Evolutionary conservation across 2,329 filamentous ascomycete genomes (phyloP).

Genomic region (Xylaria sp.): DNA sequence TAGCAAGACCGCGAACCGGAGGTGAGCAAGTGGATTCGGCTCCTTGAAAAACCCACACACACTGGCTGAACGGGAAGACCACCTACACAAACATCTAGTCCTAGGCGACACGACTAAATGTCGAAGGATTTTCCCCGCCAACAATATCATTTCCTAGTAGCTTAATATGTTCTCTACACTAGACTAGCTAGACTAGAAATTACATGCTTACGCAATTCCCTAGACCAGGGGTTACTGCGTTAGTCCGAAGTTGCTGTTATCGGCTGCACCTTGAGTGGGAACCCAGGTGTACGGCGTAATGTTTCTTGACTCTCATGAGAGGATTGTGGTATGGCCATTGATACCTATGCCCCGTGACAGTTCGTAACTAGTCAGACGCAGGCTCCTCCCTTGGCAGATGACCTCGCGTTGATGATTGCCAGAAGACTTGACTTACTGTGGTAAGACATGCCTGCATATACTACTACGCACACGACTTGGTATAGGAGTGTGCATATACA

Average conservation of each 20-base stretch:
- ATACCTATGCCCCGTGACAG: too few relatives aligned
- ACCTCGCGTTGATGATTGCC: too few relatives aligned
- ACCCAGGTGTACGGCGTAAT: neutral
- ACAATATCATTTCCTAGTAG: slow-evolving; percentile 14
- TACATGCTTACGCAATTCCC: neutral
- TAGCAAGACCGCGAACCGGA: slow-evolving; percentile 24
- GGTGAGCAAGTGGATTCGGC: slow-evolving; percentile 24
- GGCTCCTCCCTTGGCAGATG: too few relatives aligned
- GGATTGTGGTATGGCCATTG: too few relatives aligned
- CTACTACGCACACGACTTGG: too few relatives aligned
- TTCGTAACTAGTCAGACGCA: neutral
- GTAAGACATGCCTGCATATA: too few relatives aligned
- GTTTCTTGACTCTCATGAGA: neutral
- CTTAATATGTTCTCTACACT: neutral
- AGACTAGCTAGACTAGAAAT: neutral
- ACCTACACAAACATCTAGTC: neutral
- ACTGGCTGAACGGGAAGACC: slow-evolving; percentile 2
- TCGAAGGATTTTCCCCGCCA: slow-evolving; percentile 18
- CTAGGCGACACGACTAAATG: neutral
- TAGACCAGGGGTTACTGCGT: neutral
- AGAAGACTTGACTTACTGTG: too few relatives aligned
- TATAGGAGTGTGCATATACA: too few relatives aligned
- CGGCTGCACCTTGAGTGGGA: too few relatives aligned
- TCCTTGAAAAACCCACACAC: slow-evolving; percentile 15
- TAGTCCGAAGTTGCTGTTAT: neutral